A percentile compares a stretch with the other conserved stretches of the same genome.
Evolutionary conservation across 139 green algal species (phyloP).

Genomic region (Tetradesmus lagerheimii): DNA sequence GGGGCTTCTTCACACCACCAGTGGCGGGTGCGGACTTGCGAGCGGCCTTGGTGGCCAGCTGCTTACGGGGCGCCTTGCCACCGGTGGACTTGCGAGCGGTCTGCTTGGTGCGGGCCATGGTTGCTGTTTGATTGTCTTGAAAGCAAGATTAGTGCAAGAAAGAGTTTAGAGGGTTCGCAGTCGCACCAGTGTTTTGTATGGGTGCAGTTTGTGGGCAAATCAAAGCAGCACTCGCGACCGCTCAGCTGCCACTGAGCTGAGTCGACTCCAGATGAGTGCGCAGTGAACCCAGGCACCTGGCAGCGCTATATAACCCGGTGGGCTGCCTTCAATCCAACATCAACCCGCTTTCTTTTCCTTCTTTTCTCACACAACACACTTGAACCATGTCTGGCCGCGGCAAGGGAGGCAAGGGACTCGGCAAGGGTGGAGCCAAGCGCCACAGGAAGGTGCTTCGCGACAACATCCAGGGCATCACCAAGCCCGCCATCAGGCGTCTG

Average conservation of each 20-base stretch:
- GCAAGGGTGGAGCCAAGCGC: slow-evolving; percentile 93
- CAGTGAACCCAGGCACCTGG: not conserved
- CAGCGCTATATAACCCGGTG: not conserved
- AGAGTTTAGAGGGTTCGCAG: not conserved
- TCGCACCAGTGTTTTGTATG: not conserved
- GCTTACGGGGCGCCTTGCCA: slow-evolving; percentile 78
- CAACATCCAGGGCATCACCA: slow-evolving; percentile 95
- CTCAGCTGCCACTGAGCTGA: not conserved
- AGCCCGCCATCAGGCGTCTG: slow-evolving; percentile 86
- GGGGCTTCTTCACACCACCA: slow-evolving; percentile 93
- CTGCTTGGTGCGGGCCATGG: slow-evolving; percentile 58
- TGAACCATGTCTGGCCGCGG: slow-evolving; percentile 89
- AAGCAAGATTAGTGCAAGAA: not conserved
- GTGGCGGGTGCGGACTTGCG: slow-evolving; percentile 94
- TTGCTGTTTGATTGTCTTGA: not conserved
- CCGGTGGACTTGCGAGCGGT: slow-evolving; percentile 92
- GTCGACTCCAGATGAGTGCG: too few species aligned
- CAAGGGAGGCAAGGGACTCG: slow-evolving; percentile 96
- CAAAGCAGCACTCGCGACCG: not conserved
- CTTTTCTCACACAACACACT: not conserved
- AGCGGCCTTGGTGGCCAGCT: slow-evolving; percentile 47
- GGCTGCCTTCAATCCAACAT: not conserved
- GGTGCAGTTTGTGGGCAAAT: not conserved
- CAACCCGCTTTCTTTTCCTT: not conserved
- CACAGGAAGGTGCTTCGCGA: slow-evolving; percentile 95